Conservation (phyloP, 2,329 filamentous ascomycete species). For the Ophiostoma ips region DNA sequence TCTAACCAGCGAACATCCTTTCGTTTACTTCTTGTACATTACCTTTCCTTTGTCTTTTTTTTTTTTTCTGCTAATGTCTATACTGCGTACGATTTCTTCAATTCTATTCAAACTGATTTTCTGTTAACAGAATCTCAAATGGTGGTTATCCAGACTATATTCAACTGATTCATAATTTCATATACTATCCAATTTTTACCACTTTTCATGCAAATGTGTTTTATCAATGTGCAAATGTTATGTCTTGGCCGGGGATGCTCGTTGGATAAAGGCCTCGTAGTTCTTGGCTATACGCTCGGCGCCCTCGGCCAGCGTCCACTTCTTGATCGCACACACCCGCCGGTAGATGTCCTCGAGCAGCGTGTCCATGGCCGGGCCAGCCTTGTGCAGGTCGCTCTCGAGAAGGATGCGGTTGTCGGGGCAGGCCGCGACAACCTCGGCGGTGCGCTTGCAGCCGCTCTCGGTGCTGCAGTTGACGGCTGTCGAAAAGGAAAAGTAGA, state of each 20-base stretch:
- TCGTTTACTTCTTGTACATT: too few relatives aligned
- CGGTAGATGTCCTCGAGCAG: slow-evolving; percentile 61
- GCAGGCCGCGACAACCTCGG: slow-evolving; percentile 53
- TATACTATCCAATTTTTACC: too few relatives aligned
- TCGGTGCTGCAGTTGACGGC: slow-evolving; percentile 61
- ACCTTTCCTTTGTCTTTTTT: not conserved
- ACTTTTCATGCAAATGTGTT: too few relatives aligned
- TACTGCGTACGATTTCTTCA: too few relatives aligned
- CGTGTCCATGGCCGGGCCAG: slow-evolving; percentile 68
- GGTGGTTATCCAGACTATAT: not conserved
- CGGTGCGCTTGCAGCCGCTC: slow-evolving; percentile 34
- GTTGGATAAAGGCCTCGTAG: slow-evolving; percentile 61
- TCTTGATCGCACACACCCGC: slow-evolving; percentile 64
- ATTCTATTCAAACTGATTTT: too few relatives aligned
- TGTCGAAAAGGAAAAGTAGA: slow-evolving; percentile 82
- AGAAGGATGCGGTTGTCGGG: slow-evolving; percentile 69
- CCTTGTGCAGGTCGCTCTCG: slow-evolving; percentile 80
- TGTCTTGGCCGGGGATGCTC: too few relatives aligned
- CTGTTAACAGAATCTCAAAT: not conserved
- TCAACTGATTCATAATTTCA: too few relatives aligned
- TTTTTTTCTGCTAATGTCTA: not conserved
- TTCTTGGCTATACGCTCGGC: slow-evolving; percentile 55
- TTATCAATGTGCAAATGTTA: too few relatives aligned
- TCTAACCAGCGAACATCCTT: not conserved
- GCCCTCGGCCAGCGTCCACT: slow-evolving; percentile 63